Evolutionary conservation across 2,329 filamentous ascomycete species (phyloP).

Genomic region (Coniochaeta sp.): DNA sequence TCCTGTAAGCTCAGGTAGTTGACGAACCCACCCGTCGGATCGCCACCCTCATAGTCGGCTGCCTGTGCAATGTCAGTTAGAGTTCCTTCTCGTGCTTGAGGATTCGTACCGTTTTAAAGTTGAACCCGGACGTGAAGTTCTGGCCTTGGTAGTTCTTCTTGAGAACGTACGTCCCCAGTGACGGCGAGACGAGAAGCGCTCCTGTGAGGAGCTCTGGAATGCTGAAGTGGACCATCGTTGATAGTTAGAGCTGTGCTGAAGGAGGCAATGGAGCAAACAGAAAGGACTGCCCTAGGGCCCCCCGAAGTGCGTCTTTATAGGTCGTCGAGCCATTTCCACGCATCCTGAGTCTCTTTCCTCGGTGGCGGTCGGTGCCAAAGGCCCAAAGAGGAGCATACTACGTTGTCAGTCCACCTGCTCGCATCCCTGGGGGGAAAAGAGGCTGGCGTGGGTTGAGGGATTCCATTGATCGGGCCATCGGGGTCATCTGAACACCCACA

Average conservation of each 20-base stretch:
- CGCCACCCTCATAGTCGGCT: slow-evolving; percentile 11
- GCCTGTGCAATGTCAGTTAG: neutral
- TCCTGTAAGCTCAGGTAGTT: slow-evolving; percentile 28
- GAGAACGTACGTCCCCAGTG: slow-evolving; percentile 4
- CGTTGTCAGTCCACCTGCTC: neutral
- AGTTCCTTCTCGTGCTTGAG: neutral
- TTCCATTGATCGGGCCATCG: neutral
- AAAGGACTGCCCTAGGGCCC: too few relatives aligned
- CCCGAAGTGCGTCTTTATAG: too few relatives aligned
- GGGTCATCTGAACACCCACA: neutral
- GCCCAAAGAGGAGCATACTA: neutral
- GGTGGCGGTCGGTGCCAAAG: too few relatives aligned
- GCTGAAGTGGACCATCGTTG: neutral
- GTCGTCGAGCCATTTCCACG: too few relatives aligned
- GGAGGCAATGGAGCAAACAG: too few relatives aligned
- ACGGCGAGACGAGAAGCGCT: neutral
- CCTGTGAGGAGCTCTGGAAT: neutral
- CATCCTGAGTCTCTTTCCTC: too few relatives aligned
- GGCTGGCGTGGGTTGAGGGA: neutral
- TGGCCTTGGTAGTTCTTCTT: slow-evolving; percentile 3
- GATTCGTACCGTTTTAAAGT: slow-evolving; percentile 6
- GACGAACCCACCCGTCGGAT: slow-evolving; percentile 16
- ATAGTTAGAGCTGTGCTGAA: too few relatives aligned
- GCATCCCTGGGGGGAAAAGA: neutral
- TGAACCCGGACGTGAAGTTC: slow-evolving; percentile 8